Evolutionary conservation across 176 grass and related monocot species (phyloP).

Genomic region (Cenchrus fungigraminus): DNA sequence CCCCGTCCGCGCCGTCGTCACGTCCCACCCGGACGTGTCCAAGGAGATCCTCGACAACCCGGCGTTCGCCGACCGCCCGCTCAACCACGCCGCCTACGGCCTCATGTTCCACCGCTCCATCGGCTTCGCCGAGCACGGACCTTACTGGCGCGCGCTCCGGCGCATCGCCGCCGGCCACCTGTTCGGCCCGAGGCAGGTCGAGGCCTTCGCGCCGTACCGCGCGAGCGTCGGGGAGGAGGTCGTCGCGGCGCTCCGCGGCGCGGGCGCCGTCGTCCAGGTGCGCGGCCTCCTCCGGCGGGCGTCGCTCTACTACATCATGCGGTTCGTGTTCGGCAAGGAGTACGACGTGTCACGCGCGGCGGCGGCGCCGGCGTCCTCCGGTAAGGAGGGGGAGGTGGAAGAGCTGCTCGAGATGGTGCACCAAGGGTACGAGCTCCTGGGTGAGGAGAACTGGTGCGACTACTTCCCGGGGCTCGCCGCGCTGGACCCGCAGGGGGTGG

Average conservation of each 20-base stretch:
- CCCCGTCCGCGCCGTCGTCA: conserved; percentile 67
- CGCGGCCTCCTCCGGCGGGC: conserved; percentile 68
- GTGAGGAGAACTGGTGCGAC: conserved; percentile 85
- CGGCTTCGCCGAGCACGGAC: conserved; percentile 83
- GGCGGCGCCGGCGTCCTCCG: background rate
- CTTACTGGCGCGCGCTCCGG: conserved; percentile 72
- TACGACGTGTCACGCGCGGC: conserved; percentile 50
- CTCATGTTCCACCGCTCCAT: conserved; percentile 95
- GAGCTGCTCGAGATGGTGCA: conserved; percentile 74
- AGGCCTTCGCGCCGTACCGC: conserved; percentile 67
- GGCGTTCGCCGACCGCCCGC: conserved; percentile 65
- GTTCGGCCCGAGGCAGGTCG: conserved; percentile 73
- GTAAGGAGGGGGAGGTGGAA: conserved; percentile 51
- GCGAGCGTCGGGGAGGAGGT: conserved; percentile 46
- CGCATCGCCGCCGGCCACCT: conserved; percentile 64
- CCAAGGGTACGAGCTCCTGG: conserved; percentile 79
- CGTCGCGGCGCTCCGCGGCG: conserved; percentile 40
- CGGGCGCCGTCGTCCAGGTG: conserved; percentile 35
- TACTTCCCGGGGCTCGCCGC: conserved; percentile 73
- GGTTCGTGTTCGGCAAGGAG: conserved; percentile 79
- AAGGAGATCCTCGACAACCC: conserved; percentile 82
- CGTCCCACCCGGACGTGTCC: conserved; percentile 78
- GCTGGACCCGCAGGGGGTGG: conserved; percentile 65
- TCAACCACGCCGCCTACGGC: conserved; percentile 79
- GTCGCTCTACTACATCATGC: conserved; percentile 86